Percentiles rank a stretch among this genome's conserved stretches.
Conservation (phyloP, 2,329 filamentous ascomycete species). For the Xylaria sp. region DNA sequence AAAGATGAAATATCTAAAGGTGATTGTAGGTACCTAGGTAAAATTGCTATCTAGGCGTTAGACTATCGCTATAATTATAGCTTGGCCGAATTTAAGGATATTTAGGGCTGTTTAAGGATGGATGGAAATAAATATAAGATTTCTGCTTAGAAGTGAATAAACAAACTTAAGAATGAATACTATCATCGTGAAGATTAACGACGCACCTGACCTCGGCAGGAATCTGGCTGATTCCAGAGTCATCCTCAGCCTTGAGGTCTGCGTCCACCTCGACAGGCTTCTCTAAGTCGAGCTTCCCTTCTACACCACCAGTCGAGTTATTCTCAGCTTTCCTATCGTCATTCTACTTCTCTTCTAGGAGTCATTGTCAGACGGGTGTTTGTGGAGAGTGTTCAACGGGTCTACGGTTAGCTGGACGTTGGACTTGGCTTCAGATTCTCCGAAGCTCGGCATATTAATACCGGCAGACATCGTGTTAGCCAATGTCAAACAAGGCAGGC, state of each 20-base stretch:
- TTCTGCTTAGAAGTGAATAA: no score
- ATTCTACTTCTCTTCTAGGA: conserved; percentile 13
- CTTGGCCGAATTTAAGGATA: no score
- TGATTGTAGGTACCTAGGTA: no score
- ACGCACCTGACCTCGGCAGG: conserved; percentile 66
- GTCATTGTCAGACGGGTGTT: conserved; percentile 13
- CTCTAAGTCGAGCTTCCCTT: conserved; percentile 42
- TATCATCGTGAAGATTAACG: conserved; percentile 68
- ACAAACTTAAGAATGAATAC: conserved; percentile 11
- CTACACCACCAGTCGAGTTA: no score
- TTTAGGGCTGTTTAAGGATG: no score
- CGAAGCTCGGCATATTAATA: conserved; percentile 29
- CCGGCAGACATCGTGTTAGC: conserved; percentile 32
- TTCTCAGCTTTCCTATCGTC: conserved; percentile 9
- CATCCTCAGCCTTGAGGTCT: conserved; percentile 55
- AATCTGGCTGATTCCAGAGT: conserved; percentile 64
- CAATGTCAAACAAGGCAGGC: no score
- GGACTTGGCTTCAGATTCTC: conserved; percentile 31
- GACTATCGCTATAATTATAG: no score
- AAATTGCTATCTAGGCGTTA: no score
- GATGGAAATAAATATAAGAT: no score
- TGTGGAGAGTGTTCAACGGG: conserved; percentile 12
- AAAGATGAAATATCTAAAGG: no score
- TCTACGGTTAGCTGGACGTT: conserved; percentile 25
- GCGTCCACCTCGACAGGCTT: conserved; percentile 44